Evolutionary conservation across 345 rosid genomes (phyloP).

Genomic region (Zanthoxylum bungeanum): DNA sequence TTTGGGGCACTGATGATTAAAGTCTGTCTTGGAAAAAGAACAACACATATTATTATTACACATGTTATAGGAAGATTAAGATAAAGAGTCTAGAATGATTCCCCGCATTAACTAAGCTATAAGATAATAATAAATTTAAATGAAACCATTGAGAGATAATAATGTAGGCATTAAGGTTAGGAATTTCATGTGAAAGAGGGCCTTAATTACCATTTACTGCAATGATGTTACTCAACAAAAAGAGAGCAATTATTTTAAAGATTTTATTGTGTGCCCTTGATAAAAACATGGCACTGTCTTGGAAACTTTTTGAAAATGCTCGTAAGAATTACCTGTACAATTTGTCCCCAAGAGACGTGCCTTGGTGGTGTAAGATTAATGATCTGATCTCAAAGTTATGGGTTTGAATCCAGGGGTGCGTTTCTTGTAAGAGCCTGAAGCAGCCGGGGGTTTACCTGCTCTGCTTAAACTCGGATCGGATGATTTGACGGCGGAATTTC

Average conservation of each 20-base stretch:
- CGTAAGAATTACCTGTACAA: background rate
- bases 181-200: background rate
- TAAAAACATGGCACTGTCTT: background rate
- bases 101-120: slow-evolving; percentile 5
- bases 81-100: background rate
- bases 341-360: no score
- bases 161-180: background rate
- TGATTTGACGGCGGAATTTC: no score
- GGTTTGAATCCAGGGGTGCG: no score
- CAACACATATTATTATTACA: no score
- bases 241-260: background rate
- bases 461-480: no score
- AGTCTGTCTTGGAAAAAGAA: background rate
- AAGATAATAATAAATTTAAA: background rate
- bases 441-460: no score
- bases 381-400: no score
- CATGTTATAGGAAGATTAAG: slow-evolving; percentile 20
- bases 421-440: no score
- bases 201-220: slow-evolving; percentile 5
- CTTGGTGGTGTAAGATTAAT: no score
- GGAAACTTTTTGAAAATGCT: background rate
- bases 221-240: background rate
- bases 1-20: background rate
- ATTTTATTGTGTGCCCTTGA: background rate
- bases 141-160: background rate